Evolutionary conservation across 345 rosid genomes (phyloP).

Genomic region (Salix brachista): DNA sequence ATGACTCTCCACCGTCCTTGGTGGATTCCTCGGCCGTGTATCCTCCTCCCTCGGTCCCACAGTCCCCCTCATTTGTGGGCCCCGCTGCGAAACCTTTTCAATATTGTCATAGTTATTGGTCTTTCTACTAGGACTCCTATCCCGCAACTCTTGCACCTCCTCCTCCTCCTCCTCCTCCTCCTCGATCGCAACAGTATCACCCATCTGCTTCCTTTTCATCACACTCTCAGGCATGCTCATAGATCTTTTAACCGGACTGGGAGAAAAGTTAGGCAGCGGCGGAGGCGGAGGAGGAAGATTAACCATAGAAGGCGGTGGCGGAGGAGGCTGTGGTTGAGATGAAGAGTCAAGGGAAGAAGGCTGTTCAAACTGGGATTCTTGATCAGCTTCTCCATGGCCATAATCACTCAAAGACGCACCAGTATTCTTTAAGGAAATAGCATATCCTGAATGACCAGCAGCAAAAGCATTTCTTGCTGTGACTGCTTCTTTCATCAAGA

Average conservation of each 20-base stretch:
- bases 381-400: slow-evolving; percentile 68
- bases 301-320: slow-evolving; percentile 43
- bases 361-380: slow-evolving; percentile 22
- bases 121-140: slow-evolving; percentile 12
- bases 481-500: slow-evolving; percentile 81
- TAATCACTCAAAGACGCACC: slow-evolving; percentile 93
- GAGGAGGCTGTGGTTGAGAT: slow-evolving; percentile 28
- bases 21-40: slow-evolving; percentile 23
- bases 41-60: slow-evolving; percentile 29
- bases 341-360: slow-evolving; percentile 3
- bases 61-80: slow-evolving; percentile 14
- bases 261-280: slow-evolving; percentile 70
- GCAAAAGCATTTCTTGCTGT: slow-evolving; percentile 77
- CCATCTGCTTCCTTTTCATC: slow-evolving; percentile 23
- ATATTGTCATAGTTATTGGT: slow-evolving; percentile 16
- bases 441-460: slow-evolving; percentile 70
- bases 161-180: slow-evolving; percentile 50
- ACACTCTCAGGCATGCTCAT: slow-evolving; percentile 55
- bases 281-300: slow-evolving; percentile 75
- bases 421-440: slow-evolving; percentile 65
- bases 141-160: slow-evolving; percentile 44
- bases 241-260: slow-evolving; percentile 72
- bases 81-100: slow-evolving; percentile 18
- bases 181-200: slow-evolving; percentile 33
- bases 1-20: slow-evolving; percentile 31